Percentiles rank a stretch among this genome's conserved stretches.
phyloP scores from a whole-genome alignment of 352 stramenopile genomes.

The Aphanomyces invadans region DNA sequence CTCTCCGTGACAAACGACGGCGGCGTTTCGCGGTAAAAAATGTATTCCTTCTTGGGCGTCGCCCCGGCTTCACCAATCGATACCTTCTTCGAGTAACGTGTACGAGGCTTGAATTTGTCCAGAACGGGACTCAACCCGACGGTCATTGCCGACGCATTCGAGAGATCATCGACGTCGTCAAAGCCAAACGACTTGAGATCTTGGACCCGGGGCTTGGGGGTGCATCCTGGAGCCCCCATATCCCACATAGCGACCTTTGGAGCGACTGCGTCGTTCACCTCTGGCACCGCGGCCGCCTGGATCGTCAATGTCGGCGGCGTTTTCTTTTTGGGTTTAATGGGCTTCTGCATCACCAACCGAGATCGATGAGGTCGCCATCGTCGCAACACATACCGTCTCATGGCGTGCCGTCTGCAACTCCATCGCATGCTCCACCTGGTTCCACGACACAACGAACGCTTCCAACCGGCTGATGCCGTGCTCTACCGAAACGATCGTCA shows the following conservation, averaged over 20 bases:
- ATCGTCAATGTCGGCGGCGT: constrained; percentile 44
- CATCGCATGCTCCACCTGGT: constrained; percentile 8
- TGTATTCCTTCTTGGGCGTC: constrained; percentile 73
- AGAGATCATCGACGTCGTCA: constrained; percentile 37
- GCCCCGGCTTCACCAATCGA: constrained; percentile 41
- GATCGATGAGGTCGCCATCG: not conserved
- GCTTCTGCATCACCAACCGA: constrained; percentile 7
- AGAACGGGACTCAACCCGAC: not conserved
- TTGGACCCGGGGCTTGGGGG: constrained; percentile 39
- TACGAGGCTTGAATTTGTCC: constrained; percentile 26
- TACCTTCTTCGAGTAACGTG: constrained; percentile 55
- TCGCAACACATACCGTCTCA: not conserved
- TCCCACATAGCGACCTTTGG: constrained; percentile 26
- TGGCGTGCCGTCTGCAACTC: not conserved
- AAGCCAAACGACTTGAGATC: constrained; percentile 47
- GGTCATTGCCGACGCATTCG: constrained; percentile 4
- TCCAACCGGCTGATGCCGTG: not conserved
- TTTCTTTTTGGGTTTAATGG: constrained; percentile 14
- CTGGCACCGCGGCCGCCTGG: constrained; percentile 31
- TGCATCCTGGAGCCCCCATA: constrained; percentile 54
- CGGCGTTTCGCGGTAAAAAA: constrained; percentile 79
- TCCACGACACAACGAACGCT: constrained; percentile 11
- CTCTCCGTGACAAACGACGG: constrained; percentile 71
- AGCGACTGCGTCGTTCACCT: constrained; percentile 30
- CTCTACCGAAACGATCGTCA: not conserved